Evolutionary conservation across 345 rosid species (phyloP).

Genomic region (Eucalyptus regnans): DNA sequence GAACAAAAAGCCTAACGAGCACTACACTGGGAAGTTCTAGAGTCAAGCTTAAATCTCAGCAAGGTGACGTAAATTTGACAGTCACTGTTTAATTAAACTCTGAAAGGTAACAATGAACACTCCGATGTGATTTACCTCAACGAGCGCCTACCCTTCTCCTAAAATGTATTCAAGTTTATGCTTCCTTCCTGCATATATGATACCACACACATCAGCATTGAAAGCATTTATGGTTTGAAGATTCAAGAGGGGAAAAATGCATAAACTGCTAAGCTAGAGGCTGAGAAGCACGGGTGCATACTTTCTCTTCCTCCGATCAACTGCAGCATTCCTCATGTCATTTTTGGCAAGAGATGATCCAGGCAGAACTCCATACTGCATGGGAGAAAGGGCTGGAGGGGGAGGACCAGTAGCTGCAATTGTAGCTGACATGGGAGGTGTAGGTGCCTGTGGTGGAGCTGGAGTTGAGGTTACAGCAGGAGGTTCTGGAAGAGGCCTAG

Average conservation of each 20-base stretch:
- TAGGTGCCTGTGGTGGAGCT: conserved; percentile 22
- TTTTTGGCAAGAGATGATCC: conserved; percentile 46
- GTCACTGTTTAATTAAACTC: not conserved
- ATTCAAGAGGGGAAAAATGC: not conserved
- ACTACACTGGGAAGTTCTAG: not conserved
- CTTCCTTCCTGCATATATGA: conserved; percentile 36
- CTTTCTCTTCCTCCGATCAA: conserved; percentile 88
- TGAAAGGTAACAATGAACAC: not conserved
- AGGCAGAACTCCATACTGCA: conserved; percentile 64
- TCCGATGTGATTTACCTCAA: not conserved
- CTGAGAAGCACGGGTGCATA: conserved; percentile 1
- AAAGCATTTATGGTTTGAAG: not conserved
- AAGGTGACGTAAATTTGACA: not conserved
- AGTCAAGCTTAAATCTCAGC: not conserved
- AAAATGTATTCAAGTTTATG: not conserved
- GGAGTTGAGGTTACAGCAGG: conserved; percentile 29
- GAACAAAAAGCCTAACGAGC: not conserved
- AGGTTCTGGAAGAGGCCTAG: conserved; percentile 91
- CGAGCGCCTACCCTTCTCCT: not conserved
- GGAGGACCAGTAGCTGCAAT: conserved; percentile 38
- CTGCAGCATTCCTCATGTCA: conserved; percentile 56
- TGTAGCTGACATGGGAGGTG: conserved; percentile 29
- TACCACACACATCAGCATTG: not conserved
- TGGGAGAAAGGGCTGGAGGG: conserved; percentile 61
- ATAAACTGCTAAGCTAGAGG: not conserved